Evolutionary conservation across 148 eudicot species (phyloP).

Genomic region (Rhododendron williamsianum): DNA sequence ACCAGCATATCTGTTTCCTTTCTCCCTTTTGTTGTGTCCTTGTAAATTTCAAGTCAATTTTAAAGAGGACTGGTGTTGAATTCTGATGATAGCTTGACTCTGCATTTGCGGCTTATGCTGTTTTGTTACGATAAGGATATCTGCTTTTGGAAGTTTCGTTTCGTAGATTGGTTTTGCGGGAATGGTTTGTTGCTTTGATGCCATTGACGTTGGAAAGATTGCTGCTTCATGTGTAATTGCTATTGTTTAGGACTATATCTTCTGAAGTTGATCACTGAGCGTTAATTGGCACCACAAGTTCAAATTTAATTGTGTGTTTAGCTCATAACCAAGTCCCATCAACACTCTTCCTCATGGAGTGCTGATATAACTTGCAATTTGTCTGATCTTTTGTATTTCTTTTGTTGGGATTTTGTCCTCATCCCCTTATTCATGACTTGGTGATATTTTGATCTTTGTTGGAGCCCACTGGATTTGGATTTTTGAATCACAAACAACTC

Average conservation of each 20-base stretch:
- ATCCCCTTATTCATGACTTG: slow-evolving; percentile 3
- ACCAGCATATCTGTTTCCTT: neutral
- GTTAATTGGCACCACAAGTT: slow-evolving; percentile 12
- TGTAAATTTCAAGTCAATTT: neutral
- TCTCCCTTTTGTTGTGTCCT: neutral
- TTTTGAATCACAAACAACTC: slow-evolving; percentile 1
- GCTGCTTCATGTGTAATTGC: neutral
- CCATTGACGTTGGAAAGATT: neutral
- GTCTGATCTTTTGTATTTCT: slow-evolving; percentile 16
- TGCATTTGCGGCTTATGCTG: neutral
- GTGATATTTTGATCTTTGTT: slow-evolving; percentile 1
- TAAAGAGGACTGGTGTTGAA: neutral
- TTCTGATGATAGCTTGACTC: neutral
- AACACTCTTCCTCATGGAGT: slow-evolving; percentile 12
- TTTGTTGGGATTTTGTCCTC: slow-evolving; percentile 18
- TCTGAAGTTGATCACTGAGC: neutral
- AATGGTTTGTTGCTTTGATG: neutral
- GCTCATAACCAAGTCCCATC: slow-evolving; percentile 5
- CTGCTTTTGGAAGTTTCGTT: neutral
- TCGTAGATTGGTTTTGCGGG: neutral
- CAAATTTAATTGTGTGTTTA: slow-evolving; percentile 15
- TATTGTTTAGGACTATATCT: neutral
- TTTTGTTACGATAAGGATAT: neutral
- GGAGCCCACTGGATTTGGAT: slow-evolving; percentile 7
- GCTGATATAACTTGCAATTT: slow-evolving; percentile 3